Conservation (phyloP, 1,284 basidiomycete genomes). For the Xanthoconium separans region DNA sequence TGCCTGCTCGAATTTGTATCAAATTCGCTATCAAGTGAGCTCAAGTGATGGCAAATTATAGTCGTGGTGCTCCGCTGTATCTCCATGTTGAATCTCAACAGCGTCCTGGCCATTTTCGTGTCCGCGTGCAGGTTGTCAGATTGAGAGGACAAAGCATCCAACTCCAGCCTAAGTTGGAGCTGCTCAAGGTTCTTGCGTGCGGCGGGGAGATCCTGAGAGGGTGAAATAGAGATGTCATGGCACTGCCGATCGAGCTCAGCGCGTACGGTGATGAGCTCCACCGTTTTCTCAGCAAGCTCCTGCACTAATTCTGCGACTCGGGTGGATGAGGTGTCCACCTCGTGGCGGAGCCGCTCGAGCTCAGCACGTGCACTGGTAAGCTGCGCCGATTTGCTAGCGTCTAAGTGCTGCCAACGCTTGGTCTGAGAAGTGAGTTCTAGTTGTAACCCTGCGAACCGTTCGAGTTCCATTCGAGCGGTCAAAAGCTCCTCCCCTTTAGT, state of each 20-base stretch:
- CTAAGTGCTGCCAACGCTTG: too few relatives aligned
- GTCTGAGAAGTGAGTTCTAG: too few relatives aligned
- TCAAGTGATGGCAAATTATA: neutral
- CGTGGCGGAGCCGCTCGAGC: neutral
- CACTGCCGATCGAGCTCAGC: neutral
- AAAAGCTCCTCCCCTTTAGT: slow-evolving; percentile 1
- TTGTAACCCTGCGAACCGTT: neutral
- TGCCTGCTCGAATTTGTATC: neutral
- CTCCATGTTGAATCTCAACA: neutral
- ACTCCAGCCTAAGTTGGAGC: neutral
- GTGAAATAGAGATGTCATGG: neutral
- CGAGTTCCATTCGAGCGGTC: neutral
- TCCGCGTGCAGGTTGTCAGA: neutral
- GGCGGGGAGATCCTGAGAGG: neutral
- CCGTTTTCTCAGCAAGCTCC: neutral
- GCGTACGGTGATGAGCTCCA: neutral
- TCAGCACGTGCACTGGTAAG: too few relatives aligned
- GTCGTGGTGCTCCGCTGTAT: neutral
- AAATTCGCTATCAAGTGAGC: neutral
- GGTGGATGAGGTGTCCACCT: neutral
- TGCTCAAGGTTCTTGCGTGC: neutral
- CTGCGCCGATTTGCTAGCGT: too few relatives aligned
- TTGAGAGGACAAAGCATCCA: neutral
- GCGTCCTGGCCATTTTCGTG: neutral
- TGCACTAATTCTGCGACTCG: neutral